phyloP scores from a whole-genome alignment of 2,329 filamentous ascomycete species.

The Rhynchosporium agropyri region DNA sequence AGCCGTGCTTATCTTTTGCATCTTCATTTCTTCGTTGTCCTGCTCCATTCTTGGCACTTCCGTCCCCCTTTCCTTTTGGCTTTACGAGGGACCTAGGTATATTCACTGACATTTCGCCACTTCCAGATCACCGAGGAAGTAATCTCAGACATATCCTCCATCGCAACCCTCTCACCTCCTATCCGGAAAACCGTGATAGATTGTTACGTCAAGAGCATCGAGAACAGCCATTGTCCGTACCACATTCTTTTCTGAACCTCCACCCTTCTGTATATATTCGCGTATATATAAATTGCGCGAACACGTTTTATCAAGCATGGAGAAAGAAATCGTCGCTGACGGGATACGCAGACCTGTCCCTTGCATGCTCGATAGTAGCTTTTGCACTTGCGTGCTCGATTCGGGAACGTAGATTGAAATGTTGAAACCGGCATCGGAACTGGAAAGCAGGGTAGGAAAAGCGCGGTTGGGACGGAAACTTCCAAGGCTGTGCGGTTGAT shows the following conservation, averaged over 20 bases:
- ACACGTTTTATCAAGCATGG: too few relatives aligned
- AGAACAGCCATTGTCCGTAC: slow-evolving; percentile 32
- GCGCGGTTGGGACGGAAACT: too few relatives aligned
- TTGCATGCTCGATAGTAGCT: slow-evolving; percentile 6
- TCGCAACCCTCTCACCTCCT: slow-evolving; percentile 24
- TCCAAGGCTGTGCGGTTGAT: too few relatives aligned
- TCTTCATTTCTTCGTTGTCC: too few relatives aligned
- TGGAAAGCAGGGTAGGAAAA: background rate
- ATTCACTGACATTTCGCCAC: background rate
- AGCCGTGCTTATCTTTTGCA: too few relatives aligned
- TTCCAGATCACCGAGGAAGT: slow-evolving; percentile 31
- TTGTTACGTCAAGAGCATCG: slow-evolving; percentile 36
- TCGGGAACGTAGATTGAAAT: slow-evolving; percentile 12
- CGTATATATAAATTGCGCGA: too few relatives aligned
- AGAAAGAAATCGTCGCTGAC: too few relatives aligned
- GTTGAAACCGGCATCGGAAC: background rate
- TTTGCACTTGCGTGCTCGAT: slow-evolving; percentile 27
- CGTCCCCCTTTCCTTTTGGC: too few relatives aligned
- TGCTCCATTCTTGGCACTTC: too few relatives aligned
- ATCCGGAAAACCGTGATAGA: slow-evolving; percentile 29
- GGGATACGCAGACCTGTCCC: slow-evolving; percentile 1
- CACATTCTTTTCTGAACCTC: background rate
- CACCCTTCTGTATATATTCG: background rate
- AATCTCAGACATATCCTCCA: slow-evolving; percentile 30
- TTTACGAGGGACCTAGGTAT: too few relatives aligned